Evolutionary conservation across 1,284 basidiomycete species (phyloP).

Genomic region (Pseudomicrostroma phylloplanum): DNA sequence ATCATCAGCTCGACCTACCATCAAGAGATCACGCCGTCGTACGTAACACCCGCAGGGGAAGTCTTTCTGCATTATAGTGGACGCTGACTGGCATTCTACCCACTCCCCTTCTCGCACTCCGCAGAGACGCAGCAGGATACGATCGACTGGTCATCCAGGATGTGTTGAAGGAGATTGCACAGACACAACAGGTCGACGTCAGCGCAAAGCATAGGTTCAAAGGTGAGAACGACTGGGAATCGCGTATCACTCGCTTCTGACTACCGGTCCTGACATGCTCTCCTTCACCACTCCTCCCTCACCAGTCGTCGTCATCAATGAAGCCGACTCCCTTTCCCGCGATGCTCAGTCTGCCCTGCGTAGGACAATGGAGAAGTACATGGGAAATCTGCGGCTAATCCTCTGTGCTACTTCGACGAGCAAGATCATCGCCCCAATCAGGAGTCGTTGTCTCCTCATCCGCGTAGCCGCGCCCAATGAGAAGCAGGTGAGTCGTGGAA

Average conservation of each 20-base stretch:
- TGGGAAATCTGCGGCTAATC: conserved; percentile 93
- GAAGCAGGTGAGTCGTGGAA: conserved; percentile 55
- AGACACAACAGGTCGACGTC: conserved; percentile 95
- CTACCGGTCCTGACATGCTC: conserved; percentile 4
- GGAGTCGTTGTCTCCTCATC: conserved; percentile 85
- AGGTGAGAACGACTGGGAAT: conserved; percentile 57
- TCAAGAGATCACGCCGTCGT: conserved; percentile 81
- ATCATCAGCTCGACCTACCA: conserved; percentile 88
- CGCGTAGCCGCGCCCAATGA: conserved; percentile 80
- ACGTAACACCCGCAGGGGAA: conserved; percentile 57
- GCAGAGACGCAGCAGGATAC: conserved; percentile 89
- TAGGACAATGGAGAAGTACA: conserved; percentile 97
- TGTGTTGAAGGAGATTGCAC: conserved; percentile 94
- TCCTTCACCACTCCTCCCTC: conserved; percentile 6
- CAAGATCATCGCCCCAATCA: conserved; percentile 93
- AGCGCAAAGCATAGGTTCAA: conserved; percentile 95
- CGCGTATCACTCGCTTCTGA: conserved; percentile 3
- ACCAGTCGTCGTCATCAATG: conserved; percentile 96
- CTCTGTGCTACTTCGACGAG: conserved; percentile 96
- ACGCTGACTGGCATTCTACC: too few relatives aligned
- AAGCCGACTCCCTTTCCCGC: conserved; percentile 86
- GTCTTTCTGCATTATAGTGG: too few relatives aligned
- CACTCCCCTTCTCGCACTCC: not conserved
- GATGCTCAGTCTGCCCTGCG: conserved; percentile 95
- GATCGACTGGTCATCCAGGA: conserved; percentile 95